Evolutionary conservation across 352 stramenopile genomes (phyloP), one percentile per base, ranked within the genome.

Genomic region (Aphanomyces stellatus): DNA sequence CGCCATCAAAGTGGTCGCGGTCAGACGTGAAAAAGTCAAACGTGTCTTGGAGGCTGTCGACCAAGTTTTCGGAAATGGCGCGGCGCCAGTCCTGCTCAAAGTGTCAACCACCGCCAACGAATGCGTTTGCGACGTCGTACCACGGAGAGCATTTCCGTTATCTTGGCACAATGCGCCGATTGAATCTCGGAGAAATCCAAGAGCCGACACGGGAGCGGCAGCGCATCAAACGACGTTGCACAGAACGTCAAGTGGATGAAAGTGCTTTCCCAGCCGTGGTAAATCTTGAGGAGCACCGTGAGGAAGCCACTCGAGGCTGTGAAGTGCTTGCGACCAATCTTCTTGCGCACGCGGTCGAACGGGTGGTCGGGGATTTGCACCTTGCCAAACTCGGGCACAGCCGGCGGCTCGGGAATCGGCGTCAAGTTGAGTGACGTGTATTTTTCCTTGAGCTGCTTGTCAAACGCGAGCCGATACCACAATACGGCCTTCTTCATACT

Each of bases 21-120:
- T 97, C 88, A 0, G 88, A 94, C 25, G 96, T 78, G 68, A 97
- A 97, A 66, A 97, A 93, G 59, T 98, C 90, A 62, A 88, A 97
- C 65, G 95, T 80, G 66, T 97, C 92, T 71, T 98, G 92, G 4
- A 97, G 73, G 65, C 95, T 96, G 74, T 98, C 92, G 70, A 97
- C 93, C 40, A 97, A 80, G 53, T 95, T 96, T 73, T 98, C 92
- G 8, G 93, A 77, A 34, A 97, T 91, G 2, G 88, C 79, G 10
- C 88, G 84, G 15, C 89, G 79, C 88, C 91, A 98, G 56, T 97
- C 92, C 55, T 64, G 33, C 22, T 17, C 1, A 31, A 28, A 1
- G 2, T n/a, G 28, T 43, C 24, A 30, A 11, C 10, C 19, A 24
- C 42, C 13, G 6, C 7, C 49, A 22, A 33, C 2, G 22, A 5